Conservation (phyloP, 1,284 basidiomycete genomes). For the Sutorius eximius region DNA sequence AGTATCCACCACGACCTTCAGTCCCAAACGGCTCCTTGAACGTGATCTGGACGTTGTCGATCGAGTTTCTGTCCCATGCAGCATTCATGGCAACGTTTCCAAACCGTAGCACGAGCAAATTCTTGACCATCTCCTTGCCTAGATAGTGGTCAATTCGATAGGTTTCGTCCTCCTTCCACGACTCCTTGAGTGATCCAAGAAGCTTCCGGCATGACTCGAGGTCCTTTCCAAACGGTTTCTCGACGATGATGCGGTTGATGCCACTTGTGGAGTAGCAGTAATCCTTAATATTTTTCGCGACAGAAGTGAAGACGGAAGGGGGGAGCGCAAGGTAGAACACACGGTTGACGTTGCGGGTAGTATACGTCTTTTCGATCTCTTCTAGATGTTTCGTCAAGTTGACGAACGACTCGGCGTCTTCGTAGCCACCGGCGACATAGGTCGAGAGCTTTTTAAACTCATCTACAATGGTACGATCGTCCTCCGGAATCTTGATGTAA, state of each 20-base stretch:
- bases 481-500: constrained; percentile 79
- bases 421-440: constrained; percentile 88
- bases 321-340: constrained; percentile 95
- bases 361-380: constrained; percentile 73
- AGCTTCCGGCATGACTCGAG: constrained; percentile 83
- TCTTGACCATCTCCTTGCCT: constrained; percentile 99
- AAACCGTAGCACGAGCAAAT: constrained; percentile 90
- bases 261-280: constrained; percentile 71
- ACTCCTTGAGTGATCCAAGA: constrained; percentile 74
- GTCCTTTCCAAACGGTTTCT: constrained; percentile 97
- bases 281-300: constrained; percentile 79
- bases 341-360: constrained; percentile 67
- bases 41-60: constrained; percentile 95
- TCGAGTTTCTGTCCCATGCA: constrained; percentile 91
- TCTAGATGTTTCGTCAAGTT: constrained; percentile 74
- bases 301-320: constrained; percentile 89
- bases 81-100: constrained; percentile 88
- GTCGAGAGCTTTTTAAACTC: constrained; percentile 79
- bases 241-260: constrained; percentile 89
- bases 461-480: constrained; percentile 59
- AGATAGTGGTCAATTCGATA: constrained; percentile 98
- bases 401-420: constrained; percentile 77
- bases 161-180: constrained; percentile 94
- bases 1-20: constrained; percentile 96
- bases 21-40: constrained; percentile 99